A percentile compares a stretch with the other conserved stretches of the same genome.
These are phyloP conservation scores for Salvia sclarea DNA, from an alignment of 305 asterid species.

Conservation along the genomic window DNA sequence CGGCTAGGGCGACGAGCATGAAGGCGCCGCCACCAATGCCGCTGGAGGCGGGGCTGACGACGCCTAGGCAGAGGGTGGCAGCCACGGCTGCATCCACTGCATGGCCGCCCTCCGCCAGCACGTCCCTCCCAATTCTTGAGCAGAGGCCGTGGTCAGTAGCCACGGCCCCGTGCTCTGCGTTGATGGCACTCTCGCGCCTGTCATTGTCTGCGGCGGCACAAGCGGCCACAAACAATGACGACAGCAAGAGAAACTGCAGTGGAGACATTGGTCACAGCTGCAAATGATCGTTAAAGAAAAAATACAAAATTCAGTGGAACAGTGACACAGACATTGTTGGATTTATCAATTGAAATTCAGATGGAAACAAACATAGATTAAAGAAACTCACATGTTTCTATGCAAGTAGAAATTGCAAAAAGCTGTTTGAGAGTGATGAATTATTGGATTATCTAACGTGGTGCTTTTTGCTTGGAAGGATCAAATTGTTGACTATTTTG, in stretches of 20 bases:
- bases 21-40: conserved; percentile 88
- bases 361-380: neutral
- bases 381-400: conserved; percentile 4
- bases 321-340: neutral
- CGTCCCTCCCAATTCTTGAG: conserved; percentile 57
- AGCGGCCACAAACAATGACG: conserved; percentile 28
- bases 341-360: neutral
- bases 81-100: conserved; percentile 86
- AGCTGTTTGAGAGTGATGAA: neutral
- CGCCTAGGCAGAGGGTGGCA: conserved; percentile 75
- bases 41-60: conserved; percentile 71
- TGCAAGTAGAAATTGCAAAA: neutral
- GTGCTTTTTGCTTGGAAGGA: neutral
- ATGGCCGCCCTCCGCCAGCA: conserved; percentile 65
- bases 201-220: neutral
- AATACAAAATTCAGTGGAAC: neutral
- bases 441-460: neutral
- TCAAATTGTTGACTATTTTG: neutral
- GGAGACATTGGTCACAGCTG: conserved; percentile 37
- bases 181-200: conserved; percentile 36
- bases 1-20: conserved; percentile 53
- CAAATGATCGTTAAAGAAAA: neutral
- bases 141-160: conserved; percentile 68
- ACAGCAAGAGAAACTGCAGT: conserved; percentile 33
- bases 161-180: conserved; percentile 48